These are phyloP conservation scores for Hippophae gyantsensis DNA, from an alignment of 306 rosid genomes.

Conservation along the genomic window DNA sequence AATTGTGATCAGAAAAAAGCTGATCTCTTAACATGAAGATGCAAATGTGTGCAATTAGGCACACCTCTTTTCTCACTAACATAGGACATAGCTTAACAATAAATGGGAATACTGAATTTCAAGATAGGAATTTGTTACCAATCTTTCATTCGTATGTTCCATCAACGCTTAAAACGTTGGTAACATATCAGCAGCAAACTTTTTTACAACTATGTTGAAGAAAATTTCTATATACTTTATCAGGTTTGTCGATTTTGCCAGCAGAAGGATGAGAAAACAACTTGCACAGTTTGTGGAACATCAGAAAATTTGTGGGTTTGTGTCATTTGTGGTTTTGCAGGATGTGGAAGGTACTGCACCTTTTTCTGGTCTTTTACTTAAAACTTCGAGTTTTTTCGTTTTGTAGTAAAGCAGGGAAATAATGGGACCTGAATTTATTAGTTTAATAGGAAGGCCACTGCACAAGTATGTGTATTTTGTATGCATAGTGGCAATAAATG, in stretches of 20 bases:
- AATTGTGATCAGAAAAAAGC: no score
- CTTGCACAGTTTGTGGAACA: slow-evolving; percentile 77
- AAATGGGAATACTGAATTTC: background rate
- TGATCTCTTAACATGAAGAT: no score
- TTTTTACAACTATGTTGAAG: slow-evolving; percentile 15
- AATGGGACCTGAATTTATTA: background rate
- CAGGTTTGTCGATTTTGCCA: slow-evolving; percentile 89
- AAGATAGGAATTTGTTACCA: background rate
- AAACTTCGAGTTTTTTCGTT: slow-evolving; percentile 4
- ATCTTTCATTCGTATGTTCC: background rate
- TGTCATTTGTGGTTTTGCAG: slow-evolving; percentile 83
- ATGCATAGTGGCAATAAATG: background rate
- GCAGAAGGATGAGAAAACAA: slow-evolving; percentile 70
- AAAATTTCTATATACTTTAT: slow-evolving; percentile 24
- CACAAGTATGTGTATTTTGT: background rate
- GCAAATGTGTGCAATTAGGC: no score
- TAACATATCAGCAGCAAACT: background rate
- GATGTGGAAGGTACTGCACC: slow-evolving; percentile 81
- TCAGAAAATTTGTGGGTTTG: slow-evolving; percentile 77
- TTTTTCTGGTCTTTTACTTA: slow-evolving; percentile 14
- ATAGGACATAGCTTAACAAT: no score
- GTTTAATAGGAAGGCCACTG: background rate
- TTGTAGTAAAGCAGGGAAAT: slow-evolving; percentile 3
- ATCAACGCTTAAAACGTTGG: background rate
- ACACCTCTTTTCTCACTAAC: no score